Evolutionary conservation across 2,329 filamentous ascomycete genomes (phyloP).

Genomic region (Xylariaceae sp.): DNA sequence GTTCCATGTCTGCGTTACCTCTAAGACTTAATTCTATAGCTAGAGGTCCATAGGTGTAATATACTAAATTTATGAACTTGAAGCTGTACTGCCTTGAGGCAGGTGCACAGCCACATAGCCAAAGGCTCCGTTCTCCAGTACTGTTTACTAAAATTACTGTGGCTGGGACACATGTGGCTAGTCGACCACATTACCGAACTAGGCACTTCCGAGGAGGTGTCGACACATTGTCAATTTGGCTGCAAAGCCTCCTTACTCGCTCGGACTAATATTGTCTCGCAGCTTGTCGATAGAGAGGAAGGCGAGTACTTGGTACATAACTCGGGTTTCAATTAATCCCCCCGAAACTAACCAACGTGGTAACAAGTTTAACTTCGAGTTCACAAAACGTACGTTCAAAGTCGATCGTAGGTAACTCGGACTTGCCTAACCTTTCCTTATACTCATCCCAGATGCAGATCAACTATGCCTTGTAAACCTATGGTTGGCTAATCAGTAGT

Average conservation of each 20-base stretch:
- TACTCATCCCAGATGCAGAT: background rate
- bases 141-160: too few relatives aligned
- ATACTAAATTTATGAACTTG: too few relatives aligned
- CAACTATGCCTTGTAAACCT: background rate
- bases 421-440: conserved; percentile 14
- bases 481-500: background rate
- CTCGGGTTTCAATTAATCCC: background rate
- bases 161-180: too few relatives aligned
- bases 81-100: too few relatives aligned
- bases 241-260: background rate
- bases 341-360: too few relatives aligned
- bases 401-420: background rate
- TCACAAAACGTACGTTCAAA: background rate
- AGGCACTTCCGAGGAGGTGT: conserved; percentile 10
- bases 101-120: too few relatives aligned
- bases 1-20: too few relatives aligned
- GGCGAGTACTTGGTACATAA: background rate
- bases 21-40: too few relatives aligned
- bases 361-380: background rate
- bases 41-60: too few relatives aligned
- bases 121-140: too few relatives aligned
- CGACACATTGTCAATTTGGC: too few relatives aligned
- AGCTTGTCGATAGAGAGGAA: background rate
- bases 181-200: conserved; percentile 1
- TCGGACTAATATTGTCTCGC: background rate